These are phyloP conservation scores for Colletotrichum sublineola DNA, from an alignment of 2,329 filamentous ascomycete genomes.

Conservation along the genomic window DNA sequence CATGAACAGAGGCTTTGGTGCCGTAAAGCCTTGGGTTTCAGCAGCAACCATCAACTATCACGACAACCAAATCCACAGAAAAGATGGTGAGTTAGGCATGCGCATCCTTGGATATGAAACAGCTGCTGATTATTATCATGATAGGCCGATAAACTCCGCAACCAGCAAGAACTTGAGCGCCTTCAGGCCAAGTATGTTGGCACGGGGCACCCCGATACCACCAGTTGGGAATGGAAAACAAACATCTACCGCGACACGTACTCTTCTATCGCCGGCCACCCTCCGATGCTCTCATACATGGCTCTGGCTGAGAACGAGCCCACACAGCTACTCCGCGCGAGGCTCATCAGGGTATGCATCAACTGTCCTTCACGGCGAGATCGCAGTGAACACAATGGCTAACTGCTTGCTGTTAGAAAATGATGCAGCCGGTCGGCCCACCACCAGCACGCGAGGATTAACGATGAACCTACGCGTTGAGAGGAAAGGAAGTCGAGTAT, in stretches of 20 bases:
- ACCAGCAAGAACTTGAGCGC: slow-evolving; percentile 96
- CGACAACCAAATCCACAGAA: not conserved
- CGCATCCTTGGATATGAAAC: no score
- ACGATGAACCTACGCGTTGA: not conserved
- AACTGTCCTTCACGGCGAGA: not conserved
- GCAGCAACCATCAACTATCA: not conserved
- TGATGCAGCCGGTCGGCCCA: slow-evolving; percentile 73
- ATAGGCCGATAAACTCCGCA: slow-evolving; percentile 96
- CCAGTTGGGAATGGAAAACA: slow-evolving; percentile 96
- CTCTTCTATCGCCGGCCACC: slow-evolving; percentile 89
- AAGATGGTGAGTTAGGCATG: slow-evolving; percentile 26
- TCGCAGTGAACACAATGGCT: not conserved
- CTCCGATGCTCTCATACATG: slow-evolving; percentile 89
- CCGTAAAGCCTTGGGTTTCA: not conserved
- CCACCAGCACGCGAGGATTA: slow-evolving; percentile 67
- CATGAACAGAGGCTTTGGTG: not conserved
- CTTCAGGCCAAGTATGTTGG: slow-evolving; percentile 96
- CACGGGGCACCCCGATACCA: slow-evolving; percentile 96
- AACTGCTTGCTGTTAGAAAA: slow-evolving; percentile 63
- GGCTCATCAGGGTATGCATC: slow-evolving; percentile 78
- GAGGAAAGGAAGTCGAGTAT: not conserved
- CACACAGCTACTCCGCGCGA: slow-evolving; percentile 81
- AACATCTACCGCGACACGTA: slow-evolving; percentile 97
- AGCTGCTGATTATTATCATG: not conserved
- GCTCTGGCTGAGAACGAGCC: slow-evolving; percentile 89